Evolutionary conservation across 140 eudicot genomes (phyloP).

Genomic region (Oenanthe javanica): DNA sequence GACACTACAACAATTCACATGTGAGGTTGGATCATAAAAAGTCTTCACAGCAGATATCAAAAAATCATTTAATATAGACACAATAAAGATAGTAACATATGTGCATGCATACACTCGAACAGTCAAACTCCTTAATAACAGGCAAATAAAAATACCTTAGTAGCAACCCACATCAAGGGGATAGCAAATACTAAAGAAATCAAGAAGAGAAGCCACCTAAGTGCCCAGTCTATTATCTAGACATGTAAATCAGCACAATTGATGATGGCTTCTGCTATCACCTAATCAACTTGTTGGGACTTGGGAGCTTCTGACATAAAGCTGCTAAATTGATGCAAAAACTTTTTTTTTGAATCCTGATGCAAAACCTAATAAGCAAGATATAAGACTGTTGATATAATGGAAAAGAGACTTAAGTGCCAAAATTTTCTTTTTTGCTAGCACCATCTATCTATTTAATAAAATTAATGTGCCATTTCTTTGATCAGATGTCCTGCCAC

Average conservation of each 20-base stretch:
- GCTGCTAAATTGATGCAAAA: background rate
- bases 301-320: background rate
- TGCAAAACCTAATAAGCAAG: background rate
- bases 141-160: background rate
- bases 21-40: background rate
- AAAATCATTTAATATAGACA: background rate
- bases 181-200: background rate
- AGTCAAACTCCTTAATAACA: background rate
- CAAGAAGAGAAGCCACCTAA: background rate
- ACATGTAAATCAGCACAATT: background rate
- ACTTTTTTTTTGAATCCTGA: too few species aligned
- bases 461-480: background rate
- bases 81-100: background rate
- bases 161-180: background rate
- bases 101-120: background rate
- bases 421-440: background rate
- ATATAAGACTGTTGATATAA: background rate
- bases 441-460: background rate
- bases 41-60: background rate
- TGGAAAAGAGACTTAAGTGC: background rate
- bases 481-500: background rate
- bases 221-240: background rate
- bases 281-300: background rate
- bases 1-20: background rate
- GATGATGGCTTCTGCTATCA: background rate